Conservation (phyloP, 495 filamentous ascomycete genomes). For the Elasticomyces elasticus region DNA sequence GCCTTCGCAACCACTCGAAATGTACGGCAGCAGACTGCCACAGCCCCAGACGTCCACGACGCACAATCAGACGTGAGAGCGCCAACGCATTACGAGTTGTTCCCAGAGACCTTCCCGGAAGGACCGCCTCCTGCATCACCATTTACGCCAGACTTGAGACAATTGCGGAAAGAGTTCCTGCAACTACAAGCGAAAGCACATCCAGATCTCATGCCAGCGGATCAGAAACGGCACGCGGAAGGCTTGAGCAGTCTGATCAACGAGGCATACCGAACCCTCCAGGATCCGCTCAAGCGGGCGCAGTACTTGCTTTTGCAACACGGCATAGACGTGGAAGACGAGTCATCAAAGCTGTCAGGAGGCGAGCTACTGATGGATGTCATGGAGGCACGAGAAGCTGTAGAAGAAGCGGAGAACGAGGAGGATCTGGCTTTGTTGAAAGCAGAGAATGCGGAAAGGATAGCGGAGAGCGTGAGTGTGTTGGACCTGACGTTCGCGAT, state of each 20-base stretch:
- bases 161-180: slow-evolving; percentile 75
- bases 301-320: slow-evolving; percentile 70
- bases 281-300: slow-evolving; percentile 63
- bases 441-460: slow-evolving; percentile 56
- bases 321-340: slow-evolving; percentile 71
- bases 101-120: slow-evolving; percentile 66
- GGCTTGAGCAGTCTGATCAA: slow-evolving; percentile 70
- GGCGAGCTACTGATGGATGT: slow-evolving; percentile 73
- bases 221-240: slow-evolving; percentile 54
- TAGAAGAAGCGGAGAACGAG: slow-evolving; percentile 65
- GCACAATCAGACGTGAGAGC: background rate
- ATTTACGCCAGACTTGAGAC: slow-evolving; percentile 58
- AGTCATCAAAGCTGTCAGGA: slow-evolving; percentile 54
- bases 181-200: slow-evolving; percentile 68
- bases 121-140: slow-evolving; percentile 70
- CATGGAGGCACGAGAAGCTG: slow-evolving; percentile 72
- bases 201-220: slow-evolving; percentile 62
- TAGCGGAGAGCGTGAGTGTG: slow-evolving; percentile 46
- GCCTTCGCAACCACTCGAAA: background rate
- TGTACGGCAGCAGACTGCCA: slow-evolving; percentile 2
- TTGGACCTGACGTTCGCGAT: slow-evolving; percentile 54
- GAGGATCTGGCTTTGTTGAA: slow-evolving; percentile 51
- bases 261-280: slow-evolving; percentile 76
- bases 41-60: background rate
- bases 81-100: slow-evolving; percentile 70